Conservation (phyloP, 2,329 filamentous ascomycete species). For the Penicillium olsonii region DNA sequence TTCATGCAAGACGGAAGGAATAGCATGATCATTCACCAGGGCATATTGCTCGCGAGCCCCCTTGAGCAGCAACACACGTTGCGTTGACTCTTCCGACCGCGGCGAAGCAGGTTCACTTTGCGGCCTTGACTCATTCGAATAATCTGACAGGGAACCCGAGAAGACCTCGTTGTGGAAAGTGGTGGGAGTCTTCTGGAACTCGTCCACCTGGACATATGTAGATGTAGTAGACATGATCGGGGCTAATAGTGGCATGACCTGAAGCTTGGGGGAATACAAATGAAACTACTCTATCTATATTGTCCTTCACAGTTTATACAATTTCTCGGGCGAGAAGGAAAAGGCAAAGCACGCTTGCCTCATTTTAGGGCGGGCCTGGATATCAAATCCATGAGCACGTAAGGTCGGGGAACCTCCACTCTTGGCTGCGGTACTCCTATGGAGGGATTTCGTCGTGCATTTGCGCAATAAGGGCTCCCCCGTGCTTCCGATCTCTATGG, state of each 20-base stretch:
- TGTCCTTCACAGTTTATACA: constrained; percentile 1
- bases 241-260: constrained; percentile 16
- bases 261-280: background rate
- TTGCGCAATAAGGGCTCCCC: constrained; percentile 12
- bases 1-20: constrained; percentile 49
- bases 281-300: constrained; percentile 16
- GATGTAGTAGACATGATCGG: constrained; percentile 28
- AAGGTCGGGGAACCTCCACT: constrained; percentile 14
- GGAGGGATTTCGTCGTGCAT: constrained; percentile 11
- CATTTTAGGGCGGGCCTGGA: constrained; percentile 15
- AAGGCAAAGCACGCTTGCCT: constrained; percentile 12
- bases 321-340: constrained; percentile 25
- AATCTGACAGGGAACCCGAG: constrained; percentile 7
- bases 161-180: constrained; percentile 19
- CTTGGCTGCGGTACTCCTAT: constrained; percentile 6
- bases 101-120: constrained; percentile 1
- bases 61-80: constrained; percentile 55
- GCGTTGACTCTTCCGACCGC: constrained; percentile 26
- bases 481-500: constrained; percentile 8
- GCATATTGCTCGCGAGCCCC: constrained; percentile 54
- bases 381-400: constrained; percentile 21
- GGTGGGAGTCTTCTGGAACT: constrained; percentile 14
- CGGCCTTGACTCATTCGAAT: constrained; percentile 1
- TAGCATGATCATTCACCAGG: constrained; percentile 45
- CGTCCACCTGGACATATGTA: constrained; percentile 25